Evolutionary conservation across 768 basidiomycete genomes (phyloP).

Genomic region (Tephrocybe sp.): DNA sequence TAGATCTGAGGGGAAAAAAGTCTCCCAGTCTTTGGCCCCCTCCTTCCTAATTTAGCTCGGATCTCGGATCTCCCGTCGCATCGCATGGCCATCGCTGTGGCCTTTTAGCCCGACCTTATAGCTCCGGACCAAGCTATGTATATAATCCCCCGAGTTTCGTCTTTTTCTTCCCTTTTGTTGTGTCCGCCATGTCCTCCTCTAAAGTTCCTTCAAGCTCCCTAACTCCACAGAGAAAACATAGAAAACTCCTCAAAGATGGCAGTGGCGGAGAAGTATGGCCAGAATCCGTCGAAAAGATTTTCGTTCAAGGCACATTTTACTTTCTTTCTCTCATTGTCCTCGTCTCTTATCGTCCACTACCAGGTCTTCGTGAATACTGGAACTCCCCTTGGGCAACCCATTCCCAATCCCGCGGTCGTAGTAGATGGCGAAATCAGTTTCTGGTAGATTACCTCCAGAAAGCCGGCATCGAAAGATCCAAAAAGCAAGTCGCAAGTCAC

Average conservation of each 20-base stretch:
- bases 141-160: slow-evolving; percentile 28
- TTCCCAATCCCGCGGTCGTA: slow-evolving; percentile 67
- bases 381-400: slow-evolving; percentile 79
- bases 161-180: slow-evolving; percentile 17
- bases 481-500: slow-evolving; percentile 90
- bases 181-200: slow-evolving; percentile 20
- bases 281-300: slow-evolving; percentile 70
- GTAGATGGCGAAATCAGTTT: slow-evolving; percentile 82
- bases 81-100: slow-evolving; percentile 19
- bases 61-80: slow-evolving; percentile 48
- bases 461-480: slow-evolving; percentile 66
- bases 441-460: slow-evolving; percentile 78
- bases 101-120: slow-evolving; percentile 23
- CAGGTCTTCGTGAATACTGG: slow-evolving; percentile 78
- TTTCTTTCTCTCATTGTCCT: slow-evolving; percentile 3
- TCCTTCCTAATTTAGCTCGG: slow-evolving; percentile 43
- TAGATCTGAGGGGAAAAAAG: slow-evolving; percentile 25
- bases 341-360: slow-evolving; percentile 6
- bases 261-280: slow-evolving; percentile 83
- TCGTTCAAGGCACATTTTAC: slow-evolving; percentile 59
- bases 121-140: slow-evolving; percentile 22
- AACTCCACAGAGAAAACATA: slow-evolving; percentile 78
- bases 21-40: slow-evolving; percentile 48
- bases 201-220: slow-evolving; percentile 31
- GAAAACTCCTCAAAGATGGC: slow-evolving; percentile 80